Base-by-base conservation (phyloP, 1,139 yeast genomes). In the Diutina ranongensis region DNA sequence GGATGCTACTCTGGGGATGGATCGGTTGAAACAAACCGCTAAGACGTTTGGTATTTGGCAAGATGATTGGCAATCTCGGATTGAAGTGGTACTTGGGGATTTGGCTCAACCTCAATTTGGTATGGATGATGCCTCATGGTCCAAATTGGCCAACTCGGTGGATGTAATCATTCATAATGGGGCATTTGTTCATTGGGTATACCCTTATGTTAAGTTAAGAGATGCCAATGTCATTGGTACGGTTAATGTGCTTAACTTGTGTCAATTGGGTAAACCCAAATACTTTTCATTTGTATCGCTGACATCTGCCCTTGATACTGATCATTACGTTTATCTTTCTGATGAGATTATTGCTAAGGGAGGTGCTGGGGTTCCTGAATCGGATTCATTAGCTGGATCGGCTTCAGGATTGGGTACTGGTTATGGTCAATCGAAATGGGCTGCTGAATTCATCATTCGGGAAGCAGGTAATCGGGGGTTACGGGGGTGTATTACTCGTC, bases 181-280 rank as follows among this genome's bases (percentile, higher is more conserved):
- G 67, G 99, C 98, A 3, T 72, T 89, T 51, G 99, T 94, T 40
- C 98, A 94, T 63, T 94, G 99, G 99, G 96, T 89, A 2, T 92
- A 85, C 61, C 98, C 97, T 40, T 94, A 94, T 64, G 68, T 83
- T 46, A 86, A 84, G 55, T 71, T 94, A 55, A 78, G 97, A 56
- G 96, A 87, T 50, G 94, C 98, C 35, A 94, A 94, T 59, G 98
- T 94, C 34, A 67, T 89, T 50, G 81, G 95, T 45, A 84, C 97
- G 0, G 67, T 89, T 51, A 85, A 89, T 56, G 88, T 88, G 10
- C 68, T 94, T 76, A 81, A 80, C 56, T 64, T 94, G 58, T 86
- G 95, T 55, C 75, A 72, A 4, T 64, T 75, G 21, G 97, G 97
- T 42, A 88, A 84, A 61, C 76, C 97, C 40, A 94, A 94, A 63